Conservation (phyloP, 257 asterid genomes). For the Fraxinus anomala region DNA sequence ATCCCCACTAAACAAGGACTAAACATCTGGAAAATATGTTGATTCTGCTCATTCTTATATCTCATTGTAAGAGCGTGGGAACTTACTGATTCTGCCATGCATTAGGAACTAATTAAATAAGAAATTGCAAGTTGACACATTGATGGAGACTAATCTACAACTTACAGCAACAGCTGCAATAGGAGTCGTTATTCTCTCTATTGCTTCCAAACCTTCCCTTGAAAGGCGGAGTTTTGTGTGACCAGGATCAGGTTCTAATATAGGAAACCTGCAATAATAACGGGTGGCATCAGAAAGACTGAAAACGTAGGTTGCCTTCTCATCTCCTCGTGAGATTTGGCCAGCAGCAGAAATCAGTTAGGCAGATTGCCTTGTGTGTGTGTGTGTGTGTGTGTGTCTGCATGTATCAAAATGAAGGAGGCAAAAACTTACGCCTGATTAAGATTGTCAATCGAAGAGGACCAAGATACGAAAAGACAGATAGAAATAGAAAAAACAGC, state of each 20-base stretch:
- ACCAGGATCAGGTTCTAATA: conserved; percentile 91
- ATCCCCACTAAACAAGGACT: background rate
- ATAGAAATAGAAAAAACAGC: conserved; percentile 42
- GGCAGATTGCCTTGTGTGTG: background rate
- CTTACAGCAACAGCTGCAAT: conserved; percentile 95
- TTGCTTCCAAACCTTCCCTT: conserved; percentile 87
- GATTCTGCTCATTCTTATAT: conserved; percentile 1
- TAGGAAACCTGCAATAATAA: conserved; percentile 67
- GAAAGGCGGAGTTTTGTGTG: conserved; percentile 92
- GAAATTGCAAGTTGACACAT: conserved; percentile 17
- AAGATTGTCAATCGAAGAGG: conserved; percentile 52
- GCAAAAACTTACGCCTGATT: conserved; percentile 78
- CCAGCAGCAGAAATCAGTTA: background rate
- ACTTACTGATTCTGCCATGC: background rate
- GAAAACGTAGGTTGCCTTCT: conserved; percentile 6
- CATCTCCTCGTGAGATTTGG: conserved; percentile 10
- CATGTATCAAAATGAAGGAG: background rate
- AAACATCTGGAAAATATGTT: background rate
- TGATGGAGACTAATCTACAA: conserved; percentile 24
- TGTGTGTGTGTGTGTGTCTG: background rate
- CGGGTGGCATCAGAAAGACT: conserved; percentile 11
- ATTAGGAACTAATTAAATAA: conserved; percentile 3
- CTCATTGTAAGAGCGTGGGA: background rate
- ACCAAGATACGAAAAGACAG: conserved; percentile 46
- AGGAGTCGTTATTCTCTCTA: conserved; percentile 82